Conservation (phyloP, 352 stramenopile species). For the Achlya hypogyna region DNA sequence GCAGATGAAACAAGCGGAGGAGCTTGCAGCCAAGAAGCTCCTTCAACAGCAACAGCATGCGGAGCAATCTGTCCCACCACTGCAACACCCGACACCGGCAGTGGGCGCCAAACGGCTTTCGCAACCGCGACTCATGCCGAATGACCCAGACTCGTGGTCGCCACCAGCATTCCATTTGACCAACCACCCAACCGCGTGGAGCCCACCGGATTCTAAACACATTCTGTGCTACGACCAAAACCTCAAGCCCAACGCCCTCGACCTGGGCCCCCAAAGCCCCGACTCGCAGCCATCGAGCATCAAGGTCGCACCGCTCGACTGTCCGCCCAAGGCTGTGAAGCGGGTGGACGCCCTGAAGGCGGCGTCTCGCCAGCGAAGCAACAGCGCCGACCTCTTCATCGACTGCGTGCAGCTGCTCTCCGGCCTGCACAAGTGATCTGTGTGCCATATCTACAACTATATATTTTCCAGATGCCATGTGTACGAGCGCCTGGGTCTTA, state of each 20-base stretch:
- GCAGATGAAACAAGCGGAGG: background rate
- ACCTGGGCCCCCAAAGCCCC: background rate
- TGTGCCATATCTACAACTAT: background rate
- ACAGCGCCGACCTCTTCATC: constrained; percentile 76
- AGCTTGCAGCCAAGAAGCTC: background rate
- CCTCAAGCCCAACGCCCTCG: constrained; percentile 13
- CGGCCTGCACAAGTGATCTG: background rate
- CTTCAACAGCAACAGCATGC: no score
- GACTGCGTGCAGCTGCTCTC: constrained; percentile 68
- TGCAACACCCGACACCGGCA: no score
- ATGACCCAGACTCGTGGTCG: background rate
- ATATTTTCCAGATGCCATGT: background rate
- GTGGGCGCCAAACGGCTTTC: no score
- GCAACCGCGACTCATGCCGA: background rate
- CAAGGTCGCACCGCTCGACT: background rate
- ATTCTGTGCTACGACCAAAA: background rate
- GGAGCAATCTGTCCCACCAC: no score
- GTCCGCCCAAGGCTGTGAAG: constrained; percentile 29
- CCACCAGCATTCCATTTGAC: background rate
- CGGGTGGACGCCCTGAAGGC: constrained; percentile 38
- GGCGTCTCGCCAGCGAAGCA: constrained; percentile 40
- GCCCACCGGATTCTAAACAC: background rate
- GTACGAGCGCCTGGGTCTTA: background rate
- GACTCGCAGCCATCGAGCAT: constrained; percentile 14
- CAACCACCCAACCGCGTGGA: constrained; percentile 14